Evolutionary conservation across 2,329 filamentous ascomycete genomes (phyloP), one percentile per base, ranked within the genome.

Genomic region (Hypoxylon sp.): DNA sequence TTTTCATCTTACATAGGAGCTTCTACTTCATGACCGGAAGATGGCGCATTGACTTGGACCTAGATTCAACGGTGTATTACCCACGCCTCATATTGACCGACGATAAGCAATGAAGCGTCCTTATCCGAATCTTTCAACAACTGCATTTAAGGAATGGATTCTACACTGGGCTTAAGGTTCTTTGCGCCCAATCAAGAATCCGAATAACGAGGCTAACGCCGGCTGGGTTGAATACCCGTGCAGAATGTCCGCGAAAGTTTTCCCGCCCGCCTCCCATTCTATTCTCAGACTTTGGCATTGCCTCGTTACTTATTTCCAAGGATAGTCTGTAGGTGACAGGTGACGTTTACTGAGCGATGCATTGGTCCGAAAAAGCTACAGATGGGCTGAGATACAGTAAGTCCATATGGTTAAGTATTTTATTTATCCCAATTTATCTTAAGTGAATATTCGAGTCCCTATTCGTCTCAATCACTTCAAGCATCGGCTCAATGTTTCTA

Each of bases 341-440:
- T 31, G 44, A 24, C 14, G 24, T 11, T 24, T 37, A 22, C 14
- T n/a, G 5, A 46, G n/a, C 17, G 24, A 17, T 44, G 8, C 31
- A 13, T 29, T 13, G 11, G 5, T 14, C 44, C 39, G 13, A 0
- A 11, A 33, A 39, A 37, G 3, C 13, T n/a, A 17, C n/a, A 9
- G 47, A 11, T 19, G 13, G n/a, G n/a, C 24, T 51, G 0, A 3
- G 17, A 35, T 19, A 19, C 47, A 52, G 44, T 24, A 31, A 52
- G 29, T 24, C 5, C 35, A 17, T 4, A 33, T 33, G 14, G 5
- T 33, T 31, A 50, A 14, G 17, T 31, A 11, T n/a, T 14, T 48
- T 29, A 9, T 13, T 9, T 44, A 24, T 42, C 26, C 31, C 19
- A 35, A 37, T 47, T 63, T 35, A 19, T 59, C 37, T 59, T 52